Evolutionary conservation across 306 rosid genomes (phyloP).

Genomic region (Inga laurina): DNA sequence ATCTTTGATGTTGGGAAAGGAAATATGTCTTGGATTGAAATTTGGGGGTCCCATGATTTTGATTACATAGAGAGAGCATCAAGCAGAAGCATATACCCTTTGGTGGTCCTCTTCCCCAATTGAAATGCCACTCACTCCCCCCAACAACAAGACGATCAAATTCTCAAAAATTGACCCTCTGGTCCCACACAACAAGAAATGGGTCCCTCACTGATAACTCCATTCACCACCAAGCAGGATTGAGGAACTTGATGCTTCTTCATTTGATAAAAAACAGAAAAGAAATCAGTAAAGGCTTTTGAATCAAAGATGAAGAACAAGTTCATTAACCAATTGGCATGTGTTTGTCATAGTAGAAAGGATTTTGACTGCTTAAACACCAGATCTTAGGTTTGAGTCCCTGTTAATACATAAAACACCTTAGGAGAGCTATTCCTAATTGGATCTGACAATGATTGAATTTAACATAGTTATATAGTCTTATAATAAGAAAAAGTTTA

Average conservation of each 20-base stretch:
- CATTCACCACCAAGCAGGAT: not conserved
- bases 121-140: conserved; percentile 16
- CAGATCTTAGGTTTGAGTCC: no score
- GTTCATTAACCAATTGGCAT: no score
- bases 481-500: no score
- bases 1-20: not conserved
- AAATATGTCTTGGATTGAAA: conserved; percentile 21
- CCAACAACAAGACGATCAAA: conserved; percentile 28
- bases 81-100: conserved; percentile 34
- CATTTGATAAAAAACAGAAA: not conserved
- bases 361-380: no score
- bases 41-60: conserved; percentile 29
- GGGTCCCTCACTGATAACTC: not conserved
- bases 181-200: conserved; percentile 25
- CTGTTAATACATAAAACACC: no score
- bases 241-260: not conserved
- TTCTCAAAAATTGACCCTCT: conserved; percentile 21
- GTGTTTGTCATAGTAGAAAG: no score
- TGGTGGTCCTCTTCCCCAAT: conserved; percentile 39
- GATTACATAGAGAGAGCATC: conserved; percentile 2
- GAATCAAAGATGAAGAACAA: not conserved
- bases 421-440: no score
- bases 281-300: not conserved
- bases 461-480: no score
- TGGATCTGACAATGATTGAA: no score